Percentiles rank a stretch among this genome's conserved stretches.
Conservation (phyloP, 2,329 filamentous ascomycete genomes). For the Xylaria sp. region DNA sequence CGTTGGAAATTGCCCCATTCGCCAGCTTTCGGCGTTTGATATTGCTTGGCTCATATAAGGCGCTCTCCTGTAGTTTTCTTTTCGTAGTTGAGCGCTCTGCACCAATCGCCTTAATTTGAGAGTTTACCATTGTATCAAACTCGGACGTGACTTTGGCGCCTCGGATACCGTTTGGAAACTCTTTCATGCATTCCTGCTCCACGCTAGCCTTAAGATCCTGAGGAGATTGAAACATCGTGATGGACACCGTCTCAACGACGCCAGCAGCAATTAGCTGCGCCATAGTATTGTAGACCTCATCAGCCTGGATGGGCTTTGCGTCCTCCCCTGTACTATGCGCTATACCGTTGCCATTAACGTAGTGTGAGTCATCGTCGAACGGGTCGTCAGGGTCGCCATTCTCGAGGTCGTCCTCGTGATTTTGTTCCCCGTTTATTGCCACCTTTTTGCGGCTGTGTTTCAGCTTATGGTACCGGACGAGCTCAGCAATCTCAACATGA, state of each 20-base stretch:
- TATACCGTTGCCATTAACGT: conserved; percentile 51
- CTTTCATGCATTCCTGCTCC: conserved; percentile 69
- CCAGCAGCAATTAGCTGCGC: conserved; percentile 70
- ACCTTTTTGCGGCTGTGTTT: conserved; percentile 46
- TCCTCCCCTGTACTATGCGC: conserved; percentile 43
- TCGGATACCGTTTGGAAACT: conserved; percentile 63
- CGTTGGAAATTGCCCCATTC: conserved; percentile 56
- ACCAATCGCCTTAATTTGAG: conserved; percentile 41
- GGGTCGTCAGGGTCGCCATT: conserved; percentile 53
- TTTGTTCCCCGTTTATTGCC: conserved; percentile 21
- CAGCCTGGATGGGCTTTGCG: conserved; percentile 41
- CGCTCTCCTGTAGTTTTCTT: conserved; percentile 43
- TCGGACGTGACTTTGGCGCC: conserved; percentile 74
- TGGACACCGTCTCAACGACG: conserved; percentile 71
- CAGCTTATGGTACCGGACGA: conserved; percentile 69
- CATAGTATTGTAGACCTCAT: conserved; percentile 61
- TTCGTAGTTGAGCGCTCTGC: conserved; percentile 41
- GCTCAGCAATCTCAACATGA: conserved; percentile 76
- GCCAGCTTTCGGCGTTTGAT: conserved; percentile 66
- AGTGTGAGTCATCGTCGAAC: conserved; percentile 28
- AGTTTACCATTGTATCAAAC: conserved; percentile 54
- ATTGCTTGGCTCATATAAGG: conserved; percentile 36
- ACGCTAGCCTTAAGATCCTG: conserved; percentile 70
- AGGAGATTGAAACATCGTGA: conserved; percentile 67
- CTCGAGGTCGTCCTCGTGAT: conserved; percentile 39